Evolutionary conservation across 352 stramenopile species (phyloP).

Genomic region (Globisporangium polare): DNA sequence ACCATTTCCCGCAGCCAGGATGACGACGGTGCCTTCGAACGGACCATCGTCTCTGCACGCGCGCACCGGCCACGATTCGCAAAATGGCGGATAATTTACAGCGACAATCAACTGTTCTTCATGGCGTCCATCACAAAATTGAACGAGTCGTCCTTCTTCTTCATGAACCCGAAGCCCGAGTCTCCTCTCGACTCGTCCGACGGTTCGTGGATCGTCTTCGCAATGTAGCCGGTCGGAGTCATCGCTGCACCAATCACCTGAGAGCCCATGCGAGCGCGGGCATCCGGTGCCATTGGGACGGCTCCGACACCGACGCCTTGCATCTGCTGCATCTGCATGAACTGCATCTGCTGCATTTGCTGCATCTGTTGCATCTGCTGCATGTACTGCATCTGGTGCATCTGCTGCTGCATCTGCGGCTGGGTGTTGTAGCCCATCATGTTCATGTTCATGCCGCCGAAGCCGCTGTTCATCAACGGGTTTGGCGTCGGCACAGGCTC

Average conservation of each 20-base stretch:
- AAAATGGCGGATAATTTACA: constrained; percentile 54
- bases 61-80: constrained; percentile 6
- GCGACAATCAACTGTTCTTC: constrained; percentile 72
- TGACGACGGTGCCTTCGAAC: constrained; percentile 1
- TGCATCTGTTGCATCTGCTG: constrained; percentile 45
- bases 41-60: not conserved
- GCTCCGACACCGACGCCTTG: constrained; percentile 29
- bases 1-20: not conserved
- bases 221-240: constrained; percentile 82
- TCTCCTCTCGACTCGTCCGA: constrained; percentile 51
- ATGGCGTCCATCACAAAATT: constrained; percentile 88
- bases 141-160: constrained; percentile 87
- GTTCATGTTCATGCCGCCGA: constrained; percentile 50
- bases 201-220: constrained; percentile 85
- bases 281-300: constrained; percentile 25
- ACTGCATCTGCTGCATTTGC: constrained; percentile 66
- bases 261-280: constrained; percentile 30
- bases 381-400: constrained; percentile 45
- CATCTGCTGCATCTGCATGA: constrained; percentile 77
- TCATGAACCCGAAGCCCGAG: constrained; percentile 83
- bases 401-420: constrained; percentile 36
- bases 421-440: constrained; percentile 63
- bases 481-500: constrained; percentile 44
- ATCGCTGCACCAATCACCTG: constrained; percentile 84
- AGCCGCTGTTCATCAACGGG: constrained; percentile 37